A percentile compares a stretch with the other conserved stretches of the same genome.
These are phyloP conservation scores for Candida qinlingensis DNA, from an alignment of 805 yeast genomes.

Conservation along the genomic window DNA sequence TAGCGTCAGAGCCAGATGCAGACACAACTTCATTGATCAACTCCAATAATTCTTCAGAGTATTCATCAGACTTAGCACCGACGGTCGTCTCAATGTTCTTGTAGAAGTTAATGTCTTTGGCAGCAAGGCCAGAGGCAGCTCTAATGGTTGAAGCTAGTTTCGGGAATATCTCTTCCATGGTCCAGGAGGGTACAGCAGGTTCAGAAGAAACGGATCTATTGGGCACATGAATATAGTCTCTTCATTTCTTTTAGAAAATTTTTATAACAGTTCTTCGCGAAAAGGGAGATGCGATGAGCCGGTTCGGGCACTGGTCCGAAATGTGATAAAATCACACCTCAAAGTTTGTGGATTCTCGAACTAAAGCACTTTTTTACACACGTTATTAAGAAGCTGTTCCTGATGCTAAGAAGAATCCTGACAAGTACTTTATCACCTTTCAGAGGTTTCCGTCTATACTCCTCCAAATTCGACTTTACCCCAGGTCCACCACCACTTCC, in stretches of 20 bases:
- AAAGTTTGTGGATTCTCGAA: background rate
- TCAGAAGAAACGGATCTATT: too few species aligned
- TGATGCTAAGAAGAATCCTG: conserved; percentile 9
- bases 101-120: conserved; percentile 78
- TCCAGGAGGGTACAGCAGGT: too few species aligned
- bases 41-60: conserved; percentile 38
- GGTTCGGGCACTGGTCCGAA: background rate
- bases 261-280: background rate
- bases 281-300: background rate
- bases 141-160: conserved; percentile 54
- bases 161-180: conserved; percentile 28
- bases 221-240: too few species aligned
- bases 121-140: conserved; percentile 62
- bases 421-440: background rate
- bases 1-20: conserved; percentile 27
- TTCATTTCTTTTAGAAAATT: background rate
- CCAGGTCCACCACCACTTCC: conserved; percentile 68
- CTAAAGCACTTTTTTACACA: too few species aligned
- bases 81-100: conserved; percentile 51
- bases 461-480: conserved; percentile 19
- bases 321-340: background rate
- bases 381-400: too few species aligned
- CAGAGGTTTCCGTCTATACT: conserved; percentile 13
- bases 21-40: conserved; percentile 42
- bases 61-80: conserved; percentile 32